Base-by-base conservation (phyloP, 1,284 basidiomycete species). In the Trichosporon sp. region DNA sequence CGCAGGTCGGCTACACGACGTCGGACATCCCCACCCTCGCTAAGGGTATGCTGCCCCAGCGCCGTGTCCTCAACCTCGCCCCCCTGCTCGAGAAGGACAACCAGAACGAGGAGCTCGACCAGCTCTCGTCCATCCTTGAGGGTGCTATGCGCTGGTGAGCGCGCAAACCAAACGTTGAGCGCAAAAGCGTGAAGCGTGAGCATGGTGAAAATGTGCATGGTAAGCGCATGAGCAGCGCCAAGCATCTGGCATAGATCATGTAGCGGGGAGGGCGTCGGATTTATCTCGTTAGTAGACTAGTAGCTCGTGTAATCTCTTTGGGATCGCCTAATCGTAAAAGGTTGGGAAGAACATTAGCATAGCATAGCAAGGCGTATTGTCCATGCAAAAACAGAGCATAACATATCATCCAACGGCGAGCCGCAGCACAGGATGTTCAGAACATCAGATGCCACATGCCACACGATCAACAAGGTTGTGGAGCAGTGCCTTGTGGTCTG, bases 101-200 rank as follows among this genome's bases (percentile, higher is more conserved):
- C 37, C 89, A 88, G 52, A 87, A 87, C 63, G 89, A 93, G 76
- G 91, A 91, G 63, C 85, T 83, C 71, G 87, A 91, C 73, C 88
- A 92, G 80, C 79, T 95, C 72, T 86, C 86, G 21, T 82, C 78
- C 68, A 92, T 95, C 74, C 85, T 95, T 19, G 75, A 75, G 46
- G 65, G 64, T 23, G 71, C 74, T 14, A 67, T 79, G 72, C 68
- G 32, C 40, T 80, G 78, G 78, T 80, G 25, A 3, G n/a, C 46
- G 21, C 31, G 34, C 34, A 14, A 16, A 37, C 34, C 34, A 37
- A 16, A 37, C 34, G 34, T n/a, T n/a, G n/a, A n/a, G n/a, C n/a
- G n/a, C n/a, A 13, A 37, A 37, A 14, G 21, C 32, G 23, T 14
- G 21, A 37, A 62, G 34, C 23, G 21, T 62, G 61, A 46, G 25